Conservation (phyloP, 2,329 filamentous ascomycete species). For the Ophiosphaerella herpotricha region DNA sequence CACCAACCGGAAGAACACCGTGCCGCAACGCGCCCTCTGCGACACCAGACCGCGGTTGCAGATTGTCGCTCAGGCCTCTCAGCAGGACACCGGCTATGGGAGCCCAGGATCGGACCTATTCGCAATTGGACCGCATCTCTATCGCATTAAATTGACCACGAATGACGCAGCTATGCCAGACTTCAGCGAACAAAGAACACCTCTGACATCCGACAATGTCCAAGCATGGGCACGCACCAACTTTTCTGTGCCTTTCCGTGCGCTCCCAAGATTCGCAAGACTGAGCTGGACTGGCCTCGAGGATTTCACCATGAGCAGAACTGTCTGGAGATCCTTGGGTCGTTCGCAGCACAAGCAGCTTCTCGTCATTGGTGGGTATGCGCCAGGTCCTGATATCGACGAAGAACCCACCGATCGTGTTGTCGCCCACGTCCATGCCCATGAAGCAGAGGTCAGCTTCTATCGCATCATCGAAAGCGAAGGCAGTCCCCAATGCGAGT, state of each 20-base stretch:
- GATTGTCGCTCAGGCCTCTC: conserved; percentile 2
- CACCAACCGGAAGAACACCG: conserved; percentile 4
- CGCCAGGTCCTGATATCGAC: conserved; percentile 28
- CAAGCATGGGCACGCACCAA: conserved; percentile 26
- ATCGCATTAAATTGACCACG: conserved; percentile 1
- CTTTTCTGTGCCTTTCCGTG: conserved; percentile 25
- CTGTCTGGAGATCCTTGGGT: conserved; percentile 29
- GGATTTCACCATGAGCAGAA: conserved; percentile 29
- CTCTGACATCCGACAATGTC: conserved; percentile 29
- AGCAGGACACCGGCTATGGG: conserved; percentile 6
- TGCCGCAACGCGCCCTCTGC: conserved; percentile 7
- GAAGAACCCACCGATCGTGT: conserved; percentile 28
- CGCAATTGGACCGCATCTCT: conserved; percentile 4
- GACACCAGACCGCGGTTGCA: conserved; percentile 3
- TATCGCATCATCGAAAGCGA: conserved; percentile 27
- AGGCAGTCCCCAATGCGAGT: conserved; percentile 17
- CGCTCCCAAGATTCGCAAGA: conserved; percentile 21
- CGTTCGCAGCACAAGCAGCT: conserved; percentile 35
- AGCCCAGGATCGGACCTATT: background rate
- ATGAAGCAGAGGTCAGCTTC: conserved; percentile 34
- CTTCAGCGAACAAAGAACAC: conserved; percentile 32
- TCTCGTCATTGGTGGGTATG: conserved; percentile 35
- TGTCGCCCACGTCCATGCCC: conserved; percentile 32
- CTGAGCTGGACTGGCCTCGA: conserved; percentile 32
- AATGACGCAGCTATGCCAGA: conserved; percentile 23